Conservation (phyloP, 306 rosid species). For the Trifolium fragiferum region DNA sequence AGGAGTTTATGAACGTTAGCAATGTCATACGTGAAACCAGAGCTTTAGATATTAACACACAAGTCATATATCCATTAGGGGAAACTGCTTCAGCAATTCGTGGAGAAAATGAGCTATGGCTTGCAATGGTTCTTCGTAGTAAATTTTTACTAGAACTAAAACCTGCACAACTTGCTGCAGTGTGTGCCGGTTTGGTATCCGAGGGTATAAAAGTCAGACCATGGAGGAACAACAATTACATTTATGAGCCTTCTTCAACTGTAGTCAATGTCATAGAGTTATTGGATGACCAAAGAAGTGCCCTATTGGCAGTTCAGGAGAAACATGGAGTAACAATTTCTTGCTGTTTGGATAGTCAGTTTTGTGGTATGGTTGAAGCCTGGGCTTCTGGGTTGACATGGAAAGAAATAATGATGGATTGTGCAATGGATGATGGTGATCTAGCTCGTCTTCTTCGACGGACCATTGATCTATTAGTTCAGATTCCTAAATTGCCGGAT, state of each 20-base stretch:
- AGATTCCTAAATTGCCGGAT: slow-evolving; percentile 90
- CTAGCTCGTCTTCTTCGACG: slow-evolving; percentile 90
- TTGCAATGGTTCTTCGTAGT: slow-evolving; percentile 90
- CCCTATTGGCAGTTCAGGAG: slow-evolving; percentile 68
- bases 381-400: slow-evolving; percentile 98
- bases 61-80: slow-evolving; percentile 80
- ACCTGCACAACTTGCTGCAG: slow-evolving; percentile 88
- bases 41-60: slow-evolving; percentile 78
- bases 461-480: slow-evolving; percentile 85
- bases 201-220: slow-evolving; percentile 94
- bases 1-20: slow-evolving; percentile 93
- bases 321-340: slow-evolving; percentile 72
- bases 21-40: slow-evolving; percentile 87
- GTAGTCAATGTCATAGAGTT: slow-evolving; percentile 55
- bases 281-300: slow-evolving; percentile 71
- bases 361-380: slow-evolving; percentile 97
- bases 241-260: slow-evolving; percentile 71
- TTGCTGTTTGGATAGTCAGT: slow-evolving; percentile 83
- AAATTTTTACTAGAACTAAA: slow-evolving; percentile 71
- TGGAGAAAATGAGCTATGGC: slow-evolving; percentile 98
- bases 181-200: slow-evolving; percentile 79
- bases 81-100: slow-evolving; percentile 94
- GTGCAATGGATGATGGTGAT: slow-evolving; percentile 99
- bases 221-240: slow-evolving; percentile 70
- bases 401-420: slow-evolving; percentile 97